phyloP scores from a whole-genome alignment of 2,329 filamentous ascomycete genomes.

The Paramyrothecium sp. region DNA sequence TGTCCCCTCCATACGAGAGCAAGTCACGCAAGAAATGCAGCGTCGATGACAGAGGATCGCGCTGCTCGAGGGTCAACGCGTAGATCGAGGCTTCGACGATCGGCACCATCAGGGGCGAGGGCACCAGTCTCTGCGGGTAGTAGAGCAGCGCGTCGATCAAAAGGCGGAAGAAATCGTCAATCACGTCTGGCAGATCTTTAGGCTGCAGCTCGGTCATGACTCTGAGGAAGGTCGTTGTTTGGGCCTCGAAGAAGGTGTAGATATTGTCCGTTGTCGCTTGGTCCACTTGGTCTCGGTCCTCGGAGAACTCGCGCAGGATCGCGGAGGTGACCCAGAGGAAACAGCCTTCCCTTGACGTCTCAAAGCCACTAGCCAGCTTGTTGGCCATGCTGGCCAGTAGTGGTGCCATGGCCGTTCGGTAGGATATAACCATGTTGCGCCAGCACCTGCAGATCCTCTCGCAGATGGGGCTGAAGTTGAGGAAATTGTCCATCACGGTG shows the following conservation, averaged over 20 bases:
- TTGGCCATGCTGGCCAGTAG: constrained; percentile 83
- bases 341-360: constrained; percentile 83
- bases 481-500: constrained; percentile 84
- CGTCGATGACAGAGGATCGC: constrained; percentile 86
- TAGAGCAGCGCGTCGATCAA: constrained; percentile 89
- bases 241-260: constrained; percentile 91
- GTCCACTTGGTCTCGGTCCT: constrained; percentile 82
- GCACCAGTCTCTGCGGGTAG: constrained; percentile 81
- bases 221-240: constrained; percentile 84
- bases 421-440: constrained; percentile 96
- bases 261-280: constrained; percentile 81
- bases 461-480: constrained; percentile 81
- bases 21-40: constrained; percentile 92
- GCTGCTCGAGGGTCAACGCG: constrained; percentile 83
- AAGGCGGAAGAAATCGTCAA: constrained; percentile 95
- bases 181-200: constrained; percentile 75
- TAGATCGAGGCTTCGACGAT: constrained; percentile 87
- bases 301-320: constrained; percentile 92
- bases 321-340: constrained; percentile 98
- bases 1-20: constrained; percentile 80
- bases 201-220: constrained; percentile 82
- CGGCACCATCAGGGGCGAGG: constrained; percentile 73
- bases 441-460: constrained; percentile 94
- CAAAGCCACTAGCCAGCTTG: constrained; percentile 83
- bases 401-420: constrained; percentile 84